Evolutionary conservation across 257 asterid species (phyloP).

Genomic region (Gentiana dahurica): DNA sequence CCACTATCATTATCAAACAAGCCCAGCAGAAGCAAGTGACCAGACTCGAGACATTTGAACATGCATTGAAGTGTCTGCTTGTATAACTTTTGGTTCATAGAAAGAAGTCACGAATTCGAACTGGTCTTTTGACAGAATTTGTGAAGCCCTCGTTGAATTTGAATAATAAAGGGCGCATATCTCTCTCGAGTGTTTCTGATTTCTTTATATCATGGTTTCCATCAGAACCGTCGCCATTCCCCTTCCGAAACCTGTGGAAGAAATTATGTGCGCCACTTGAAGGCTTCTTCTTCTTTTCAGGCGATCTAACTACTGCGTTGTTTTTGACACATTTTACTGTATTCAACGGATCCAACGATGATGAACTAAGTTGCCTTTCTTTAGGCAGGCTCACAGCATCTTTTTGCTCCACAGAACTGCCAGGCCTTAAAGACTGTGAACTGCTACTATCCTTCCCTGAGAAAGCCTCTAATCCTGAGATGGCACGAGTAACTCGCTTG

Average conservation of each 20-base stretch:
- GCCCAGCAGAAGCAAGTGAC: no score
- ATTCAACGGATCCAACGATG: conserved; percentile 22
- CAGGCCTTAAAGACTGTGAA: conserved; percentile 27
- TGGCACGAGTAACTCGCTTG: conserved; percentile 24
- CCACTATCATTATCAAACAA: no score
- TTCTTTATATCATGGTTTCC: conserved; percentile 17
- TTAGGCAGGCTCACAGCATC: conserved; percentile 15
- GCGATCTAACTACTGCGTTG: conserved; percentile 24
- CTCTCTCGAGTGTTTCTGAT: conserved; percentile 44
- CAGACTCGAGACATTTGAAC: neutral
- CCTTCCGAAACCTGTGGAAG: conserved; percentile 69
- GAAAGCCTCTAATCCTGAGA: conserved; percentile 18
- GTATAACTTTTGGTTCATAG: conserved; percentile 11
- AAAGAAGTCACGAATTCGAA: conserved; percentile 68
- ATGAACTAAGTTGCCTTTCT: conserved; percentile 20
- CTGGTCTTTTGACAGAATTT: conserved; percentile 94
- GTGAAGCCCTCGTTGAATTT: conserved; percentile 96
- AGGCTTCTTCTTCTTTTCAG: conserved; percentile 38
- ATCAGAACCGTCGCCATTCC: conserved; percentile 30
- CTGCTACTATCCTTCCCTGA: conserved; percentile 24
- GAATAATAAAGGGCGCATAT: conserved; percentile 63
- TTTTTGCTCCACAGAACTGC: conserved; percentile 25
- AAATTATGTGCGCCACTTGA: conserved; percentile 36
- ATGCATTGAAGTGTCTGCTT: neutral
- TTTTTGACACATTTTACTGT: conserved; percentile 23